phyloP scores from a whole-genome alignment of 2,329 filamentous ascomycete genomes.

The Pseudogymnoascus sp. region DNA sequence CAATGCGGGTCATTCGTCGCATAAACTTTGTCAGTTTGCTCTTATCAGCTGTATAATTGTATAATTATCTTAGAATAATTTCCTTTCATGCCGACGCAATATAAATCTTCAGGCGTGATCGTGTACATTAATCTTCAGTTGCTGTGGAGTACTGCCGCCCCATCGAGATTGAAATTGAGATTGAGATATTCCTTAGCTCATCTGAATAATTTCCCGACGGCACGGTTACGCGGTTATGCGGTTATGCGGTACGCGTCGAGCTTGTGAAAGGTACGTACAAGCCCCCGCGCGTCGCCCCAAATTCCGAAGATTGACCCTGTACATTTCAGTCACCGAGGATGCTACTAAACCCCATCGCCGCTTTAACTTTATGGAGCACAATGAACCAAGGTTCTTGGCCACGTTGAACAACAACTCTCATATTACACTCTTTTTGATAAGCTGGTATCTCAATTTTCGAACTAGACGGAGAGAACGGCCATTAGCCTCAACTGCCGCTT shows the following conservation, averaged over 20 bases:
- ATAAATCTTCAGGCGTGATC: background rate
- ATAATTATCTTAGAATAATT: background rate
- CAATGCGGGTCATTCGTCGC: background rate
- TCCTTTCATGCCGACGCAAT: background rate
- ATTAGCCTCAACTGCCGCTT: background rate
- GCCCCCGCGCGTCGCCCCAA: background rate
- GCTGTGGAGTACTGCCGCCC: background rate
- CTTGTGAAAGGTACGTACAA: background rate
- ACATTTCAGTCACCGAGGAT: background rate
- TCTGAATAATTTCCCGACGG: conserved; percentile 3
- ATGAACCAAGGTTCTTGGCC: background rate
- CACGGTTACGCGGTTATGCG: background rate
- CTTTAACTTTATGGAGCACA: background rate
- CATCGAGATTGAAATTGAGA: background rate
- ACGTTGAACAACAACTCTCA: background rate
- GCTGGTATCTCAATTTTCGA: background rate
- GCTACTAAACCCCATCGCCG: background rate
- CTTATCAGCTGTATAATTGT: background rate
- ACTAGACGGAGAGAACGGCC: background rate
- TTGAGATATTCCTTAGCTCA: background rate
- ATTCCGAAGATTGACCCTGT: background rate
- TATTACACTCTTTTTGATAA: no score
- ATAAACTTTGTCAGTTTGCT: background rate
- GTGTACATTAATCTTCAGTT: background rate
- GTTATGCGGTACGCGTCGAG: background rate